A percentile compares a stretch with the other conserved stretches of the same genome.
Evolutionary conservation across 305 asterid species (phyloP).

Genomic region (Fraxinus sp.): DNA sequence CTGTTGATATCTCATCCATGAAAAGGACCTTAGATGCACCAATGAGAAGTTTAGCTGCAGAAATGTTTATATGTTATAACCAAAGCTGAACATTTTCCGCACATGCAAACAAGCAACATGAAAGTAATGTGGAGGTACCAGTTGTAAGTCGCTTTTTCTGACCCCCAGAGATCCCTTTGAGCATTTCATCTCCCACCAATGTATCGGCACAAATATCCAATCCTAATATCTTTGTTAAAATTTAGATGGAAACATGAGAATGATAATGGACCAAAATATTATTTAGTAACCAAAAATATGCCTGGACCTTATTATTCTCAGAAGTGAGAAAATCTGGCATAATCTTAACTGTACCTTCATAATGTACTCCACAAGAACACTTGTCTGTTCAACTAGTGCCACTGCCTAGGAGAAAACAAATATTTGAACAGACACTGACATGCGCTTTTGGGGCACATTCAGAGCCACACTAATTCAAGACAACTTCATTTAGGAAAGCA

Average conservation of each 20-base stretch:
- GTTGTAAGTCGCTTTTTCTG: conserved; percentile 77
- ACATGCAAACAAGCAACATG: conserved; percentile 23
- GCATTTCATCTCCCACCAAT: conserved; percentile 83
- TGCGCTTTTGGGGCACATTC: not conserved
- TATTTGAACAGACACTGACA: conserved; percentile 29
- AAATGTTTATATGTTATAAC: conserved; percentile 33
- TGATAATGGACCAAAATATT: not conserved
- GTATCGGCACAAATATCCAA: conserved; percentile 80
- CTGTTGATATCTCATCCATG: too few species aligned
- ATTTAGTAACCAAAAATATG: not conserved
- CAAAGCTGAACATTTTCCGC: conserved; percentile 20
- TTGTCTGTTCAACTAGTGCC: conserved; percentile 74
- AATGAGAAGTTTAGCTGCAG: conserved; percentile 69
- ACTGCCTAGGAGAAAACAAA: conserved; percentile 74
- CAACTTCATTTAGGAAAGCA: conserved; percentile 22
- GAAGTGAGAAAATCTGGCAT: conserved; percentile 14
- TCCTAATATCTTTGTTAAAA: conserved; percentile 68
- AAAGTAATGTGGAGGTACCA: conserved; percentile 41
- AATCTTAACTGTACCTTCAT: conserved; percentile 57
- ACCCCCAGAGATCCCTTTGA: conserved; percentile 82
- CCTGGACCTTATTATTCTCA: conserved; percentile 16
- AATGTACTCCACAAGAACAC: conserved; percentile 68
- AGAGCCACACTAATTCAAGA: conserved; percentile 16
- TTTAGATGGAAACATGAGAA: conserved; percentile 34
- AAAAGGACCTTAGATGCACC: too few species aligned